These are phyloP conservation scores for Globisporangium barbulae DNA, from an alignment of 352 stramenopile genomes.

Conservation along the genomic window DNA sequence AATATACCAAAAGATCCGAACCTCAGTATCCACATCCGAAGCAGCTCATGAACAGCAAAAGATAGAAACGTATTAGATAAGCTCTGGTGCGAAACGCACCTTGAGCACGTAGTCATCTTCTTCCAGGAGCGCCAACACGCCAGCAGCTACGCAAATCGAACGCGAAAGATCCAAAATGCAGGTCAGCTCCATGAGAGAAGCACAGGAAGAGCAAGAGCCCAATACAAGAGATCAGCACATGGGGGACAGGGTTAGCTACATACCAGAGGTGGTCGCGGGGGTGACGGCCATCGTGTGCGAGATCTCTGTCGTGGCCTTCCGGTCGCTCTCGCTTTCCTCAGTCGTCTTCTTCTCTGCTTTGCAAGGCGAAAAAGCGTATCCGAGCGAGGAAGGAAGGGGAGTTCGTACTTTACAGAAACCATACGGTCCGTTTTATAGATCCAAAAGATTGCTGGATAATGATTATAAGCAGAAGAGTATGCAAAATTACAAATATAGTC, in stretches of 20 bases:
- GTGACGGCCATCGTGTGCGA: conserved; percentile 15
- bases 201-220: background rate
- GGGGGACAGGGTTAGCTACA: background rate
- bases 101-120: conserved; percentile 90
- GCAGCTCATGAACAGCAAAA: background rate
- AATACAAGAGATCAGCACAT: background rate
- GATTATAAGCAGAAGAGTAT: background rate
- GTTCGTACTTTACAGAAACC: conserved; percentile 1
- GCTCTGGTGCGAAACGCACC: conserved; percentile 25
- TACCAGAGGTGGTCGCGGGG: conserved; percentile 15
- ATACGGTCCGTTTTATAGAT: conserved; percentile 3
- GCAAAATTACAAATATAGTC: conserved; percentile 5
- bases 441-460: background rate
- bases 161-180: conserved; percentile 17
- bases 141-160: conserved; percentile 51
- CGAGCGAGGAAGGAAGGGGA: conserved; percentile 12
- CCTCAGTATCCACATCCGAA: background rate
- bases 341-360: conserved; percentile 14
- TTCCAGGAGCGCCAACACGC: conserved; percentile 88
- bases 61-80: background rate
- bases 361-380: conserved; percentile 11
- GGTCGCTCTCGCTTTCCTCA: conserved; percentile 1
- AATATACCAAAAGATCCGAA: conserved; percentile 10
- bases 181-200: background rate
- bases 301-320: background rate